These are phyloP conservation scores for Polygonum maritimum DNA, from an alignment of 148 eudicot genomes.

Conservation along the genomic window DNA sequence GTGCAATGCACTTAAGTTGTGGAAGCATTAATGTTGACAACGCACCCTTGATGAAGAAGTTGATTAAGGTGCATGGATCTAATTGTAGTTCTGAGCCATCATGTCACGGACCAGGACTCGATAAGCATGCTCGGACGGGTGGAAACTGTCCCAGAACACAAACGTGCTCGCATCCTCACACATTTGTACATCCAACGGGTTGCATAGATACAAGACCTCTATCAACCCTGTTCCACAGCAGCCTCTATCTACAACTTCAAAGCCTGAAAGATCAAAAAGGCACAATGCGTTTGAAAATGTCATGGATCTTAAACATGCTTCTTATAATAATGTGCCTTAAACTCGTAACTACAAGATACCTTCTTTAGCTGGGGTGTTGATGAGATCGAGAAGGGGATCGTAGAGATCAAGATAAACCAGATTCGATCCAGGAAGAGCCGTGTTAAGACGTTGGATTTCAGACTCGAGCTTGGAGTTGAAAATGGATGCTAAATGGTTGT, in stretches of 20 bases:
- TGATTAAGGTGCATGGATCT: background rate
- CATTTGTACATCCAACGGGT: conserved; percentile 11
- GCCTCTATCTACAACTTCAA: conserved; percentile 32
- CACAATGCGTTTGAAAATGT: no score
- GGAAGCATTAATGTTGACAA: background rate
- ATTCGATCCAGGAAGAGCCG: conserved; percentile 22
- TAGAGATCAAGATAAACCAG: conserved; percentile 41
- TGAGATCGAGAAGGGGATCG: conserved; percentile 33
- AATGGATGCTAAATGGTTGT: conserved; percentile 31
- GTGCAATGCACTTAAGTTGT: background rate
- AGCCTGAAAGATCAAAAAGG: conserved; percentile 28
- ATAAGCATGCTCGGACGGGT: background rate
- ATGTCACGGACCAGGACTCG: background rate
- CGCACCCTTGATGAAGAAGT: background rate
- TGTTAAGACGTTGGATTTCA: conserved; percentile 26
- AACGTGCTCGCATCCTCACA: conserved; percentile 35
- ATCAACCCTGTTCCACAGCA: conserved; percentile 56
- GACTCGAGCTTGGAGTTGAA: conserved; percentile 38
- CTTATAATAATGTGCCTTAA: no score
- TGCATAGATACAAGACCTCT: conserved; percentile 38
- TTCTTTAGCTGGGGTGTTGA: conserved; percentile 36
- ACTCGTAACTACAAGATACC: background rate
- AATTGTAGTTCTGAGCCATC: background rate
- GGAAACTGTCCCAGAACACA: conserved; percentile 36
- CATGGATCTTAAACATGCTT: no score